These are phyloP conservation scores for Pseudozyma thailandica DNA, from an alignment of 1,284 basidiomycete genomes.

Conservation along the genomic window DNA sequence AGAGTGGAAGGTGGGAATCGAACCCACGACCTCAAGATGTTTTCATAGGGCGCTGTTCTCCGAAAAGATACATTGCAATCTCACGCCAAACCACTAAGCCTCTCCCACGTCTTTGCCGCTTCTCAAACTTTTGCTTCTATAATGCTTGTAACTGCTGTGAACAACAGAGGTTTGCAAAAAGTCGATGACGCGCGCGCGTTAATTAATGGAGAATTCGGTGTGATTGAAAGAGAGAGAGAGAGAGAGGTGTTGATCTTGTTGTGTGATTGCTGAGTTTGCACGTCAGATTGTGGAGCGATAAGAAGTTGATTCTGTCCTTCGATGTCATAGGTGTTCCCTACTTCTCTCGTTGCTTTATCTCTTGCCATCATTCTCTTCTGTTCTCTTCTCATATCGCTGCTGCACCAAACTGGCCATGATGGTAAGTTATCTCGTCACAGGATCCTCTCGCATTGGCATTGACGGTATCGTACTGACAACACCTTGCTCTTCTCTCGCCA, in stretches of 20 bases:
- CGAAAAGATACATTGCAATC: constrained; percentile 44
- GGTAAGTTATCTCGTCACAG: constrained; percentile 4
- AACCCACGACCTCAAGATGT: constrained; percentile 58
- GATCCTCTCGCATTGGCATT: too few relatives aligned
- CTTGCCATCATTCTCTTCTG: background rate
- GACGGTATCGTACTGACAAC: too few relatives aligned
- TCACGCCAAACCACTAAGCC: constrained; percentile 62
- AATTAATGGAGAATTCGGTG: too few relatives aligned
- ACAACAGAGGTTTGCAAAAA: background rate
- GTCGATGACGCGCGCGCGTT: too few relatives aligned
- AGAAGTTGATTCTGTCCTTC: too few relatives aligned
- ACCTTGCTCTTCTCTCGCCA: too few relatives aligned
- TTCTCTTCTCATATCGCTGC: background rate
- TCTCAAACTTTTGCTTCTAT: background rate
- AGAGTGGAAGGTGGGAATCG: constrained; percentile 58
- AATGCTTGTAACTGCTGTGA: background rate
- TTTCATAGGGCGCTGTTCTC: constrained; percentile 17
- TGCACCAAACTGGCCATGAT: too few relatives aligned
- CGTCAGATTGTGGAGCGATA: constrained; percentile 44
- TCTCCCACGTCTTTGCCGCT: constrained; percentile 34
- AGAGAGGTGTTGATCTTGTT: too few relatives aligned
- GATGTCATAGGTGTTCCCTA: too few relatives aligned
- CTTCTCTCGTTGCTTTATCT: too few relatives aligned
- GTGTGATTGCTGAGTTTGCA: too few relatives aligned
- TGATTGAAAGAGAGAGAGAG: too few relatives aligned